A percentile compares a stretch with the other conserved stretches of the same genome.
These are phyloP conservation scores for Lizanozyma gosingica DNA, from an alignment of 1,139 yeast species.

Conservation along the genomic window DNA sequence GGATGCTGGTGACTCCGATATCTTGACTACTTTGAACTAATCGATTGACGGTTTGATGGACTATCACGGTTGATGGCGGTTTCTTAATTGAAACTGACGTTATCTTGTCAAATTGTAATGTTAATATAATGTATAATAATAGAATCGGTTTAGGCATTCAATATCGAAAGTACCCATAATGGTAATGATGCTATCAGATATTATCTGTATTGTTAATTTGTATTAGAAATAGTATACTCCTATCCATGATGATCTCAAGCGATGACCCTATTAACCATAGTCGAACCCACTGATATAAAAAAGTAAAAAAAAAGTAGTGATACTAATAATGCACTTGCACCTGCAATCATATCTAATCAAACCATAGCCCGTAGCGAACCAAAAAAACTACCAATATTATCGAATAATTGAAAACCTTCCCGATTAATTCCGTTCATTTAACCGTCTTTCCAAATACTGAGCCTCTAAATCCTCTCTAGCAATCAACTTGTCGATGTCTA, in stretches of 20 bases:
- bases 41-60: slow-evolving; percentile 3
- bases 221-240: no score
- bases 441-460: slow-evolving; percentile 10
- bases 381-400: slow-evolving; percentile 7
- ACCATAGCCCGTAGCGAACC: no score
- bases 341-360: no score
- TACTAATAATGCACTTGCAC: no score
- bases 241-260: no score
- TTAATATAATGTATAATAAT: slow-evolving; percentile 7
- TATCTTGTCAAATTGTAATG: background rate
- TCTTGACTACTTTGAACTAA: slow-evolving; percentile 49
- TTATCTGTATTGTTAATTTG: no score
- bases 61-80: slow-evolving; percentile 3
- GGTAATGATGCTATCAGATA: no score
- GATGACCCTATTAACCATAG: no score
- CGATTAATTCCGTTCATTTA: slow-evolving; percentile 4
- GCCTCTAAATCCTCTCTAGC: background rate
- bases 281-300: no score
- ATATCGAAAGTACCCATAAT: no score
- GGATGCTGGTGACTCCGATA: slow-evolving; percentile 99
- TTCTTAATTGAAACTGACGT: background rate
- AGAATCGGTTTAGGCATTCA: slow-evolving; percentile 4
- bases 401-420: no score
- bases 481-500: background rate
- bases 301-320: no score